A percentile compares a stretch with the other conserved stretches of the same genome.
Evolutionary conservation across 768 basidiomycete species (phyloP).

Genomic region (Chalciporus chontae): DNA sequence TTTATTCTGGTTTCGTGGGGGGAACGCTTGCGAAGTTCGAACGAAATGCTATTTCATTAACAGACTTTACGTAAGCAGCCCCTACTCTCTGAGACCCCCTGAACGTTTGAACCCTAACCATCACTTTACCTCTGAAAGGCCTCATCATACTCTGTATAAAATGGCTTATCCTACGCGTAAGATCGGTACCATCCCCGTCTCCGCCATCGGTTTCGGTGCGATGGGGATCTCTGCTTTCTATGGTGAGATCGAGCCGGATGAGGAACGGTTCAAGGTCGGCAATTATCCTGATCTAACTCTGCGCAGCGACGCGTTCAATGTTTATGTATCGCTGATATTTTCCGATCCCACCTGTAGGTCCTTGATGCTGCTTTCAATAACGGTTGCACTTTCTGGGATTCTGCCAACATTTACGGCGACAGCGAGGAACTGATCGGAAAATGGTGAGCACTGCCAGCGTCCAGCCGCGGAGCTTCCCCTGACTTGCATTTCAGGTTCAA

Average conservation of each 20-base stretch:
- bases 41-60: too few relatives aligned
- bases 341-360: slow-evolving; percentile 24
- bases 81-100: too few relatives aligned
- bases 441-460: slow-evolving; percentile 27
- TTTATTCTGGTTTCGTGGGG: too few relatives aligned
- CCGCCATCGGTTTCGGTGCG: slow-evolving; percentile 56
- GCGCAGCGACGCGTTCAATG: not conserved
- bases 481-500: slow-evolving; percentile 37
- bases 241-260: slow-evolving; percentile 45
- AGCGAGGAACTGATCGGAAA: slow-evolving; percentile 44
- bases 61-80: too few relatives aligned
- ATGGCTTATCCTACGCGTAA: slow-evolving; percentile 36
- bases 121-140: too few relatives aligned
- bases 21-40: too few relatives aligned
- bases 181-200: slow-evolving; percentile 40
- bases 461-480: not conserved
- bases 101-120: too few relatives aligned
- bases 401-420: slow-evolving; percentile 41
- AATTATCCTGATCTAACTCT: too few relatives aligned
- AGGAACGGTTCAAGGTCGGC: slow-evolving; percentile 55
- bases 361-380: slow-evolving; percentile 39
- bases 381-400: slow-evolving; percentile 48
- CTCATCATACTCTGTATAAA: not conserved
- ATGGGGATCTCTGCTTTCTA: slow-evolving; percentile 56
- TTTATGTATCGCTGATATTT: too few relatives aligned